phyloP scores from a whole-genome alignment of 208 protist species.

The Histomonas meleagridis region DNA sequence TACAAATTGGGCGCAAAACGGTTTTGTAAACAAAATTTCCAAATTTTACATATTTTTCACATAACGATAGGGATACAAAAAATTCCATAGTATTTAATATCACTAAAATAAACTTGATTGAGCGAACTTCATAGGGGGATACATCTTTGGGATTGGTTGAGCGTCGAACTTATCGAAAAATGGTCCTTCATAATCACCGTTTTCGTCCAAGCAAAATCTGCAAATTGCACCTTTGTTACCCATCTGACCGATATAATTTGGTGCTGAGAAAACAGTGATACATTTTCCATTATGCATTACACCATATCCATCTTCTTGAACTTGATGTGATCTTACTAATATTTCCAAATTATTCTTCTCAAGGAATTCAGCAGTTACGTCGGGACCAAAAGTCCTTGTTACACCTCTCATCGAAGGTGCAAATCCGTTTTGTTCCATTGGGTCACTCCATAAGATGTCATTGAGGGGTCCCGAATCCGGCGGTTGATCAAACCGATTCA shows the following conservation, averaged over 20 bases:
- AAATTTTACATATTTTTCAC: no score
- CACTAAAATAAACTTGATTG: no score
- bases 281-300: slow-evolving; percentile 42
- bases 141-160: neutral
- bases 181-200: neutral
- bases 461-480: neutral
- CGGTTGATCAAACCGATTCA: neutral
- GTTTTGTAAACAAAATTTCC: no score
- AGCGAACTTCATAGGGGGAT: neutral
- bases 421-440: slow-evolving; percentile 25
- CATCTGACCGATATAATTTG: slow-evolving; percentile 42
- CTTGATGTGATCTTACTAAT: slow-evolving; percentile 53
- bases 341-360: slow-evolving; percentile 46
- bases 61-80: no score
- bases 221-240: slow-evolving; percentile 62
- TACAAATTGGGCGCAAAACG: no score
- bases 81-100: no score
- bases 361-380: slow-evolving; percentile 51
- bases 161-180: neutral
- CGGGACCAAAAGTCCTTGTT: slow-evolving; percentile 48
- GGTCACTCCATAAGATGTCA: slow-evolving; percentile 45
- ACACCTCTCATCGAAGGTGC: slow-evolving; percentile 44
- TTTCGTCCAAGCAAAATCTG: slow-evolving; percentile 49
- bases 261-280: slow-evolving; percentile 49
- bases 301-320: slow-evolving; percentile 49